A percentile compares a stretch with the other conserved stretches of the same genome.
phyloP scores from a whole-genome alignment of 2,329 filamentous ascomycete species.

The Colletotrichum sp. region DNA sequence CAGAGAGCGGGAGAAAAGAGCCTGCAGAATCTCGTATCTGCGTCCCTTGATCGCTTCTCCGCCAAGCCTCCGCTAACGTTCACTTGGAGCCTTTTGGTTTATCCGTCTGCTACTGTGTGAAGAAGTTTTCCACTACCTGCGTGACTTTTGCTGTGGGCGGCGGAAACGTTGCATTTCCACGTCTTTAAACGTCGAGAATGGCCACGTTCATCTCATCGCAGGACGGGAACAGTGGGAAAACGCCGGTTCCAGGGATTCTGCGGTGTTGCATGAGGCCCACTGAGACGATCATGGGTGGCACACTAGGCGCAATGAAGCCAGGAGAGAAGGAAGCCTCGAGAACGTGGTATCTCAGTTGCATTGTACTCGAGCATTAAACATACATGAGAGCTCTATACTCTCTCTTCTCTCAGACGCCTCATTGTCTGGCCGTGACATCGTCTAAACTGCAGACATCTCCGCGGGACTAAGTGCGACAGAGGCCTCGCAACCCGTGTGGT shows the following conservation, averaged over 20 bases:
- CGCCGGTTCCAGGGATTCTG: neutral
- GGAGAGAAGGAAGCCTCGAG: neutral
- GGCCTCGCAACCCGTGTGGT: neutral
- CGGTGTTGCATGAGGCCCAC: neutral
- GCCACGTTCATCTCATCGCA: neutral
- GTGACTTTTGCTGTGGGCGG: neutral
- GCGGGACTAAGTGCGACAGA: neutral
- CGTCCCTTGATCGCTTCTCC: neutral
- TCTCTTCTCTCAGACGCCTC: neutral
- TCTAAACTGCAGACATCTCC: neutral
- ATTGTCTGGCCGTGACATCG: neutral
- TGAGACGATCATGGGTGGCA: neutral
- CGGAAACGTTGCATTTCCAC: neutral
- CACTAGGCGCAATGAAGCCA: neutral
- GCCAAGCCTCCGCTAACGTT: neutral
- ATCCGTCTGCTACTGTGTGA: neutral
- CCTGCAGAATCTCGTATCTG: neutral
- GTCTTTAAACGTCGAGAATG: neutral
- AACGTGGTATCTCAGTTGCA: neutral
- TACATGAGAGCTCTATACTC: neutral
- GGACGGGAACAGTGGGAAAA: neutral
- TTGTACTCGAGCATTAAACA: neutral
- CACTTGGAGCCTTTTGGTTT: neutral
- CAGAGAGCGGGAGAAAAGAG: neutral
- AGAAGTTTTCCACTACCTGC: neutral